These are phyloP conservation scores for Dacryopinax primogenitus DNA, from an alignment of 768 basidiomycete species.

Conservation along the genomic window DNA sequence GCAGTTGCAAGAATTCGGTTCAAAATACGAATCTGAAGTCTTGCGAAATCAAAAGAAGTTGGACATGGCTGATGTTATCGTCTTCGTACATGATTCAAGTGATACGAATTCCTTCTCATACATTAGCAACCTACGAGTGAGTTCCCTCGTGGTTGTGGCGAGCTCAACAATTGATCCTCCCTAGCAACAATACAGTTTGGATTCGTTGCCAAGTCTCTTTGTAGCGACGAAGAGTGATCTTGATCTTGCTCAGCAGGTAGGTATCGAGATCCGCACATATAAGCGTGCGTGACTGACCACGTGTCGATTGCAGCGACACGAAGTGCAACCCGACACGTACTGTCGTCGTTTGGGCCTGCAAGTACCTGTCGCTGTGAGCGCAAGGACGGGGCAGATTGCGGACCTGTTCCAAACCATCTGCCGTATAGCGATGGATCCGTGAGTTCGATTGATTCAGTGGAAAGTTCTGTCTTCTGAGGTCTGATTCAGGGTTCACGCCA, in stretches of 20 bases:
- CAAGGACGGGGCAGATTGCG: slow-evolving; percentile 69
- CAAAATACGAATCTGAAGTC: slow-evolving; percentile 83
- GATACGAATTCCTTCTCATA: slow-evolving; percentile 99
- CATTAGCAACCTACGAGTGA: slow-evolving; percentile 86
- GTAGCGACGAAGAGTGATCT: slow-evolving; percentile 99
- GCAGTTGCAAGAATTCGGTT: slow-evolving; percentile 94
- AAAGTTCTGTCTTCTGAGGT: background rate
- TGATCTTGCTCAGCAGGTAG: slow-evolving; percentile 85
- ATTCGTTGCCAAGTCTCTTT: slow-evolving; percentile 89
- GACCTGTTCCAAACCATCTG: slow-evolving; percentile 82
- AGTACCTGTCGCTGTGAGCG: slow-evolving; percentile 88
- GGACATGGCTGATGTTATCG: slow-evolving; percentile 83
- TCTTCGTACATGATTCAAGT: slow-evolving; percentile 93
- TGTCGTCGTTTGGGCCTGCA: slow-evolving; percentile 79
- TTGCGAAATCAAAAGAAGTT: slow-evolving; percentile 81
- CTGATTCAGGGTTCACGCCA: slow-evolving; percentile 1
- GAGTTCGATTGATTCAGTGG: slow-evolving; percentile 8
- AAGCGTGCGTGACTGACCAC: slow-evolving; percentile 4
- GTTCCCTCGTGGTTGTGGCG: slow-evolving; percentile 21
- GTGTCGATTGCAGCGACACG: slow-evolving; percentile 54
- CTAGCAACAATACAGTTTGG: slow-evolving; percentile 93
- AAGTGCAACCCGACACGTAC: slow-evolving; percentile 97
- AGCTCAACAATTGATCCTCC: slow-evolving; percentile 8
- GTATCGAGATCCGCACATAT: slow-evolving; percentile 18
- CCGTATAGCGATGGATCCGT: slow-evolving; percentile 78